These are phyloP conservation scores for Dactylis glomerata DNA, from an alignment of 176 grass and related monocot genomes.

Conservation along the genomic window DNA sequence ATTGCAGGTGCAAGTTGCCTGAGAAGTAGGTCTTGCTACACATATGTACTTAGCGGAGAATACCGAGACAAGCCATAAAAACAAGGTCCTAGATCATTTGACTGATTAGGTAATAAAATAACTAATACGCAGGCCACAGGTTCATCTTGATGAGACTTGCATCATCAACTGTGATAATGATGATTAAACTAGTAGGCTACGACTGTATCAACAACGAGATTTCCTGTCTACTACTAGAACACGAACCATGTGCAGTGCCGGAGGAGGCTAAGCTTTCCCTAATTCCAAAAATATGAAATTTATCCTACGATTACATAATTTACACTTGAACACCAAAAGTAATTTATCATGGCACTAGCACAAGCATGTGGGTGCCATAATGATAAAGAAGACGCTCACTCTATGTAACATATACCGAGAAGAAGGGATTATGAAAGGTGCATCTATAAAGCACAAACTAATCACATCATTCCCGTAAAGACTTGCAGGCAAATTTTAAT, in stretches of 20 bases:
- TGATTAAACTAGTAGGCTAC: constrained; percentile 48
- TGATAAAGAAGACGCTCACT: constrained; percentile 33
- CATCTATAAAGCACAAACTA: constrained; percentile 40
- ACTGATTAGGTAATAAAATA: constrained; percentile 27
- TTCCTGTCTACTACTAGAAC: constrained; percentile 53
- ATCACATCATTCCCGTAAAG: constrained; percentile 32
- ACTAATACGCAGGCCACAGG: constrained; percentile 23
- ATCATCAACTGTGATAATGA: constrained; percentile 21
- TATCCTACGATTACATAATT: constrained; percentile 47
- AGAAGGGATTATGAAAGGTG: constrained; percentile 21
- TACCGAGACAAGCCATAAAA: constrained; percentile 27
- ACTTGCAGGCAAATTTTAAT: constrained; percentile 18
- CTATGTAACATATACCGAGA: constrained; percentile 35
- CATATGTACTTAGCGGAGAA: constrained; percentile 19
- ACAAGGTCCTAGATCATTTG: constrained; percentile 22
- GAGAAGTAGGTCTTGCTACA: constrained; percentile 26
- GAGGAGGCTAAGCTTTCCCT: constrained; percentile 34
- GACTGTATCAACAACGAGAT: constrained; percentile 50
- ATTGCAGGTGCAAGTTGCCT: constrained; percentile 16
- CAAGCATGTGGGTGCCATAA: constrained; percentile 54
- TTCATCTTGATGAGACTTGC: constrained; percentile 43
- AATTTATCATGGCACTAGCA: constrained; percentile 30
- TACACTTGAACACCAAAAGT: constrained; percentile 43
- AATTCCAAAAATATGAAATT: constrained; percentile 31
- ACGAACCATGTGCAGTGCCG: constrained; percentile 55